Base-by-base conservation (phyloP, 345 rosid species). In the Excoecaria agallocha region DNA sequence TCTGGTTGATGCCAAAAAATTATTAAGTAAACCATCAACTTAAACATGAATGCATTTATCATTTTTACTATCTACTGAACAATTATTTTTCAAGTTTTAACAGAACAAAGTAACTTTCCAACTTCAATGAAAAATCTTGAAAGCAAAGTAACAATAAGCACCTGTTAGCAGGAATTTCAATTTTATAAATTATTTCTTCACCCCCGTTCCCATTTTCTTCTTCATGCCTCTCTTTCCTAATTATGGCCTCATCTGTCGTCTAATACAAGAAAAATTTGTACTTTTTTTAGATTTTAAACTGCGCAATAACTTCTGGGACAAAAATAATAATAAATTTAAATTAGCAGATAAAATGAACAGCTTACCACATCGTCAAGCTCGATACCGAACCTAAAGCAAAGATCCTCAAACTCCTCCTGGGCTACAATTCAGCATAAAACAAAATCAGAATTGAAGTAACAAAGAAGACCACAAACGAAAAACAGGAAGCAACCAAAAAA, bases 341-440 rank as follows among this genome's bases (percentile, higher is more conserved):
- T n/a, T 5, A 51, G 16, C 19, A 51, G n/a, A n/a, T 15, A 51
- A n/a, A 55, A 6, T 55, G 52, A 24, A 16, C 35, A 1, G 67
- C 91, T 86, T 59, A 95, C 99, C 91, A 88, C 99, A 73, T 90
- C 99, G 46, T 93, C 99, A 25, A 95, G 96, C 83, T 95, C 97
- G 38, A 95, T 91, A 8, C 99, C 99, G 7, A 93, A 95, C 37
- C 82, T 45, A 88, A 93, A 95, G 87, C 99, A 95, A 43, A 95
- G 82, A 65, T 90, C 98, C 61, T 93, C 96, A 37, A 93, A 95
- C 79, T 91, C 88, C 74, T 91, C 96, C 74, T 84, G 83, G 15
- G 88, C 98, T 93, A 71, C 25, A 73, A 74, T 66, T 12, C 41
- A 25, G 46, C 17, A 70, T 41, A 25, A 16, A 50, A 9, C 10